phyloP scores from a whole-genome alignment of 2,329 filamentous ascomycete genomes.

The Fusarium abutilonis region DNA sequence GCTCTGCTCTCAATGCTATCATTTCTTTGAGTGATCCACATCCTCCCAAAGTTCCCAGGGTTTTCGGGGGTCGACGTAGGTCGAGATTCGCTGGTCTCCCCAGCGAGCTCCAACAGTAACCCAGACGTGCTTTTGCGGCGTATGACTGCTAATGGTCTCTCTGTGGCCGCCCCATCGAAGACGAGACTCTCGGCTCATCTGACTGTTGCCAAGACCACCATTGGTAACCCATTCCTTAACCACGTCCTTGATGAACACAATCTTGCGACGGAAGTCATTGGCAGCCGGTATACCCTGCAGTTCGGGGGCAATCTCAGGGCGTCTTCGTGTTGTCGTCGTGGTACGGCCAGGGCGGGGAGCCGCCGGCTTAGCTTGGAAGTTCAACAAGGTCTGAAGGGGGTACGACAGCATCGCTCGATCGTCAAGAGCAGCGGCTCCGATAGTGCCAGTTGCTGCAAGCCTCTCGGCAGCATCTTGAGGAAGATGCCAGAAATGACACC shows the following conservation, averaged over 20 bases:
- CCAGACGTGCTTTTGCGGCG: constrained; percentile 72
- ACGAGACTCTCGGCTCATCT: constrained; percentile 64
- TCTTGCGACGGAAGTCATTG: constrained; percentile 78
- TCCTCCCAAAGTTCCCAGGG: constrained; percentile 65
- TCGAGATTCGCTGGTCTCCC: constrained; percentile 66
- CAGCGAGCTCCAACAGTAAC: constrained; percentile 72
- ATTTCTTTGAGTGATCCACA: constrained; percentile 54
- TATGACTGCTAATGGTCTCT: constrained; percentile 62
- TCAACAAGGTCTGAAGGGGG: constrained; percentile 76
- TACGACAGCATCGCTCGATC: constrained; percentile 77
- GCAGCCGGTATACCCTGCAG: constrained; percentile 73
- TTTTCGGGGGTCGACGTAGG: constrained; percentile 64
- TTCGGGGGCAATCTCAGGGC: constrained; percentile 69
- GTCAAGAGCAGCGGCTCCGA: constrained; percentile 75
- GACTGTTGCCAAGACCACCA: constrained; percentile 74
- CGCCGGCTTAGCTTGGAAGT: constrained; percentile 65
- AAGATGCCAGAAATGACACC: constrained; percentile 81
- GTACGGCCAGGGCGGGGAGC: constrained; percentile 54
- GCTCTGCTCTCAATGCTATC: constrained; percentile 33
- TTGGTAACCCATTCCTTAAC: constrained; percentile 76
- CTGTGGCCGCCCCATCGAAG: constrained; percentile 68
- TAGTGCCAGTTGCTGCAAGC: constrained; percentile 71
- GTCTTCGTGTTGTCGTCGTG: constrained; percentile 60
- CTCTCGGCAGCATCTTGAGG: constrained; percentile 74
- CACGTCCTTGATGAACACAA: constrained; percentile 75